phyloP scores from a whole-genome alignment of 2,329 filamentous ascomycete genomes.

The Fusarium zealandicum region DNA sequence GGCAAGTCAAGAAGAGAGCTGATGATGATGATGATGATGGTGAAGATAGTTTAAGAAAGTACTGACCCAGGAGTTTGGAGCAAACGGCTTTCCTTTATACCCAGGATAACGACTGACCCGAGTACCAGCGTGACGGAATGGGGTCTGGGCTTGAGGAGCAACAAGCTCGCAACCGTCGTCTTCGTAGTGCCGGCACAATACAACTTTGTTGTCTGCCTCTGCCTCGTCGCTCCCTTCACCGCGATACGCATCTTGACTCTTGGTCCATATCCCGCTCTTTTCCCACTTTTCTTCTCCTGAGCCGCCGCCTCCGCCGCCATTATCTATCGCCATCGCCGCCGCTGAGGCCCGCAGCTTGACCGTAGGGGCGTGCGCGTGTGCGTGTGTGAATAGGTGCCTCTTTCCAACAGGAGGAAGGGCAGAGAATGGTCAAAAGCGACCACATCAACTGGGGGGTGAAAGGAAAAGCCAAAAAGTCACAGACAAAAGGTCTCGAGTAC shows the following conservation, averaged over 20 bases:
- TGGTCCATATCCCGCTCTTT: slow-evolving; percentile 12
- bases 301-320: slow-evolving; percentile 12
- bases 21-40: slow-evolving; percentile 6
- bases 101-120: slow-evolving; percentile 26
- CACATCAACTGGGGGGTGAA: slow-evolving; percentile 18
- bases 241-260: slow-evolving; percentile 18
- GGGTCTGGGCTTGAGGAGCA: slow-evolving; percentile 27
- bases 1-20: slow-evolving; percentile 1
- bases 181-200: slow-evolving; percentile 30
- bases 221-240: slow-evolving; percentile 25
- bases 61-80: slow-evolving; percentile 35
- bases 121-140: slow-evolving; percentile 32
- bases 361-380: slow-evolving; percentile 17
- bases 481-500: slow-evolving; percentile 21
- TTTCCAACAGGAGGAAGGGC: slow-evolving; percentile 6
- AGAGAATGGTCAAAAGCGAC: slow-evolving; percentile 14
- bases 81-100: slow-evolving; percentile 41
- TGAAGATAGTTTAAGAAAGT: slow-evolving; percentile 16
- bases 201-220: slow-evolving; percentile 12
- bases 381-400: slow-evolving; percentile 10
- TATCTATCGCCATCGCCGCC: slow-evolving; percentile 28
- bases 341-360: slow-evolving; percentile 10
- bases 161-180: slow-evolving; percentile 35
- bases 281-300: slow-evolving; percentile 20
- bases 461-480: slow-evolving; percentile 10